Conservation (phyloP, 257 asterid species). For the Eustoma russellianum region DNA sequence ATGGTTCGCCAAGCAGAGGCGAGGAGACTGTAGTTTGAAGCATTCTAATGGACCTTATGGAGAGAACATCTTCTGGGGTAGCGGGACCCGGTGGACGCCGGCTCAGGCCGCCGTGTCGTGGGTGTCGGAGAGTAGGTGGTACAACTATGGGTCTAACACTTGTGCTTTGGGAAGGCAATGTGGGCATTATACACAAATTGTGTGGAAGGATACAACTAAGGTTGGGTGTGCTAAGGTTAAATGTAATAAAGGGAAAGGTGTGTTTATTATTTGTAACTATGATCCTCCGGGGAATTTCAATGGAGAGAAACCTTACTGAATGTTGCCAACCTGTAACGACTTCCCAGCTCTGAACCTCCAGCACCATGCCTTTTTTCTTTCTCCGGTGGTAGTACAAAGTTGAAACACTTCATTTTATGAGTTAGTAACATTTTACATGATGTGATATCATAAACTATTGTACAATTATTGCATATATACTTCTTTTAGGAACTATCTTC, state of each 20-base stretch:
- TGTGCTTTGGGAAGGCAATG: slow-evolving; percentile 10
- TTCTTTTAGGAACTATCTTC: too few relatives aligned
- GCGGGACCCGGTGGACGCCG: slow-evolving; percentile 2
- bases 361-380: too few relatives aligned
- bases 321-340: too few relatives aligned
- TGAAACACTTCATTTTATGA: too few relatives aligned
- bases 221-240: slow-evolving; percentile 20
- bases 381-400: too few relatives aligned
- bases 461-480: too few relatives aligned
- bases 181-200: slow-evolving; percentile 23
- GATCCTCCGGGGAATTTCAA: slow-evolving; percentile 23
- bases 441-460: too few relatives aligned
- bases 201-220: slow-evolving; percentile 16
- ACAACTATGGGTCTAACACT: slow-evolving; percentile 11
- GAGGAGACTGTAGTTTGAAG: slow-evolving; percentile 11
- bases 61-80: slow-evolving; percentile 19
- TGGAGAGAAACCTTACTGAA: slow-evolving; percentile 20
- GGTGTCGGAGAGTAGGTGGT: slow-evolving; percentile 14
- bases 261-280: slow-evolving; percentile 24
- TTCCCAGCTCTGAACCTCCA: too few relatives aligned
- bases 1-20: slow-evolving; percentile 5
- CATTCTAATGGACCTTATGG: slow-evolving; percentile 26
- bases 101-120: slow-evolving; percentile 9
- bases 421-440: too few relatives aligned
- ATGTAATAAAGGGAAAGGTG: slow-evolving; percentile 3